phyloP scores from a whole-genome alignment of 768 basidiomycete species.

The Tylopilus sp. region DNA sequence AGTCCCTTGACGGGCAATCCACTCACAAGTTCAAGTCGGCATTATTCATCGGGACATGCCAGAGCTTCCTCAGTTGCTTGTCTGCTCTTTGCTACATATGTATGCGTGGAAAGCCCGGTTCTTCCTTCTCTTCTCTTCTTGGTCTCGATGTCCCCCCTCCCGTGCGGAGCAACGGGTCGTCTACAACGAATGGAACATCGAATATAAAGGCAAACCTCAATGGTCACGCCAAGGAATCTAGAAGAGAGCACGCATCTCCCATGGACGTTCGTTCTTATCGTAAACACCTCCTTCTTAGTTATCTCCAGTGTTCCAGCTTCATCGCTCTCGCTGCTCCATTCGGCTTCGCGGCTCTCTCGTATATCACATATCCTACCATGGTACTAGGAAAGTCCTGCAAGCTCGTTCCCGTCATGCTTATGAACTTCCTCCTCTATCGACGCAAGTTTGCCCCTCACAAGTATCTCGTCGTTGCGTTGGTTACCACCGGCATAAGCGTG shows the following conservation, averaged over 20 bases:
- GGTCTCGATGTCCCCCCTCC: slow-evolving; percentile 48
- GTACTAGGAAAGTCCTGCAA: slow-evolving; percentile 99
- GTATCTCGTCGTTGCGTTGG: slow-evolving; percentile 91
- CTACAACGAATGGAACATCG: slow-evolving; percentile 25
- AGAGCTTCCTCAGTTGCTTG: slow-evolving; percentile 73
- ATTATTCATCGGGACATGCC: slow-evolving; percentile 80
- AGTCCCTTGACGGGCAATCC: slow-evolving; percentile 56
- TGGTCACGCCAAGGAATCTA: slow-evolving; percentile 24
- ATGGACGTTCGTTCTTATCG: slow-evolving; percentile 35
- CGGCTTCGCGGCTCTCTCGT: slow-evolving; percentile 90
- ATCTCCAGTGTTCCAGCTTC: slow-evolving; percentile 81
- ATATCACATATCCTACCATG: slow-evolving; percentile 98
- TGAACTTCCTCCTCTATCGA: slow-evolving; percentile 95
- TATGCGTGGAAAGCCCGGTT: slow-evolving; percentile 51
- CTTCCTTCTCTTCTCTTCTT: slow-evolving; percentile 53
- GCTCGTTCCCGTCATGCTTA: slow-evolving; percentile 96
- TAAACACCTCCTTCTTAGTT: slow-evolving; percentile 59
- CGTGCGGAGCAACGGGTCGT: slow-evolving; percentile 17
- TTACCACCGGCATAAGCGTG: slow-evolving; percentile 85
- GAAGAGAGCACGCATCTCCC: slow-evolving; percentile 25
- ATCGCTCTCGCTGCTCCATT: slow-evolving; percentile 93
- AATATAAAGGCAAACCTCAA: slow-evolving; percentile 38
- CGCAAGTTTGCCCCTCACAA: slow-evolving; percentile 91
- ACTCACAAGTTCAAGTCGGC: slow-evolving; percentile 81
- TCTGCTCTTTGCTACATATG: slow-evolving; percentile 77